These are phyloP conservation scores for Didymellaceae sp. DNA, from an alignment of 2,329 filamentous ascomycete species.

Conservation along the genomic window DNA sequence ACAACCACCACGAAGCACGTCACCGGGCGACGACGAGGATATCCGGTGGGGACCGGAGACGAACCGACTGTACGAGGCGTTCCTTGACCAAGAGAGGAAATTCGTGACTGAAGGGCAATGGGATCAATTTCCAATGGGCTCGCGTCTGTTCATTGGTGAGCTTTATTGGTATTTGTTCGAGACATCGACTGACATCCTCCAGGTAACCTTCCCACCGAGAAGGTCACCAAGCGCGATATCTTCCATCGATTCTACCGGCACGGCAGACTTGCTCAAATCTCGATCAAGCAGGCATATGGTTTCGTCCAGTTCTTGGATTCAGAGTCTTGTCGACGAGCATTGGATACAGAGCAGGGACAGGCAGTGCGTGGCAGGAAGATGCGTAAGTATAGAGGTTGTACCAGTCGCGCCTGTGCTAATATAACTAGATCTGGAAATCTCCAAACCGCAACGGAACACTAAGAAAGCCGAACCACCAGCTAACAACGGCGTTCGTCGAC, in stretches of 20 bases:
- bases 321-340: slow-evolving; percentile 74
- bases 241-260: slow-evolving; percentile 89
- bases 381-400: slow-evolving; percentile 66
- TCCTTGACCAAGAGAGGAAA: slow-evolving; percentile 73
- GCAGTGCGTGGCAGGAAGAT: slow-evolving; percentile 90
- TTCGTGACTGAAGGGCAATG: slow-evolving; percentile 81
- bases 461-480: slow-evolving; percentile 57
- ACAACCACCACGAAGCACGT: slow-evolving; percentile 32
- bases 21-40: slow-evolving; percentile 53
- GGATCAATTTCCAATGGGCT: slow-evolving; percentile 80
- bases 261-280: slow-evolving; percentile 90
- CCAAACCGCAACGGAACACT: slow-evolving; percentile 82
- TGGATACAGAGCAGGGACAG: slow-evolving; percentile 79
- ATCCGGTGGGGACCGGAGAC: slow-evolving; percentile 62
- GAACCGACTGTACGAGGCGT: slow-evolving; percentile 74
- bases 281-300: slow-evolving; percentile 94
- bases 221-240: slow-evolving; percentile 90
- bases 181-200: slow-evolving; percentile 22
- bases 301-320: slow-evolving; percentile 92
- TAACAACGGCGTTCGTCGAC: slow-evolving; percentile 53
- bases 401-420: slow-evolving; percentile 35
- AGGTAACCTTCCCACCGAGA: slow-evolving; percentile 92
- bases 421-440: slow-evolving; percentile 80
- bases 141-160: slow-evolving; percentile 81
- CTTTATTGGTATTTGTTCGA: neutral